Conservation (phyloP, 495 filamentous ascomycete species). For the Collariella sp. region DNA sequence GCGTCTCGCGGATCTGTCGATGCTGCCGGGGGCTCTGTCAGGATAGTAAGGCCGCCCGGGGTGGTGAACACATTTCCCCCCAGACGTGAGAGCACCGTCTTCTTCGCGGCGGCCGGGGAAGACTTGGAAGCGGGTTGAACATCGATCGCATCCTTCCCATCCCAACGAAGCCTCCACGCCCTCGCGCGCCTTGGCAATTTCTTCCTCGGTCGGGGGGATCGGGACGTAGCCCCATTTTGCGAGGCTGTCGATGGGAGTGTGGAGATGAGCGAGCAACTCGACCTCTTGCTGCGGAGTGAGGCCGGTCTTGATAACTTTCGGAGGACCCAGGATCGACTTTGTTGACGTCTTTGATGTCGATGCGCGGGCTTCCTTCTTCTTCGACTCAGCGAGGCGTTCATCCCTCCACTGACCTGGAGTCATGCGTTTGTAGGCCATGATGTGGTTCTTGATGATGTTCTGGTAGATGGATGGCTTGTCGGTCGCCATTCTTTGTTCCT, state of each 20-base stretch:
- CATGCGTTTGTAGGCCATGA: slow-evolving; percentile 68
- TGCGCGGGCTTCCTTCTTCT: slow-evolving; percentile 23
- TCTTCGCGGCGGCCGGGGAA: slow-evolving; percentile 74
- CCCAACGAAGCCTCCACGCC: slow-evolving; percentile 58
- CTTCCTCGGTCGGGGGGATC: slow-evolving; percentile 46
- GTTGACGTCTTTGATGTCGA: slow-evolving; percentile 14
- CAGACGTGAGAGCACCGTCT: slow-evolving; percentile 71
- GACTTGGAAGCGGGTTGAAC: slow-evolving; percentile 76
- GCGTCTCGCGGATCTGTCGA: slow-evolving; percentile 44
- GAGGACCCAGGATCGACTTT: slow-evolving; percentile 21
- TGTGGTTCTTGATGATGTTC: slow-evolving; percentile 72
- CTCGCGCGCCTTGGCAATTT: slow-evolving; percentile 45
- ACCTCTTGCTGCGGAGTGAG: slow-evolving; percentile 61
- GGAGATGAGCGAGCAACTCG: slow-evolving; percentile 47
- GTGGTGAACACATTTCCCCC: slow-evolving; percentile 72
- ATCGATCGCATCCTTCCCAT: slow-evolving; percentile 86
- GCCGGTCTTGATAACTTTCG: slow-evolving; percentile 54
- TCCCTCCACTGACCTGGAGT: slow-evolving; percentile 55
- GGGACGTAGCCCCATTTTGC: slow-evolving; percentile 67
- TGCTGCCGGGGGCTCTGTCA: slow-evolving; percentile 30
- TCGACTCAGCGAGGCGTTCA: slow-evolving; percentile 25
- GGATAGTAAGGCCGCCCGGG: slow-evolving; percentile 54
- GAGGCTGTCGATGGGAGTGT: slow-evolving; percentile 51
- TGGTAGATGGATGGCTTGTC: slow-evolving; percentile 61
- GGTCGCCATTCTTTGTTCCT: slow-evolving; percentile 69